These are phyloP conservation scores for Colletotrichum tofieldiae DNA, from an alignment of 2,329 filamentous ascomycete genomes.

Conservation along the genomic window DNA sequence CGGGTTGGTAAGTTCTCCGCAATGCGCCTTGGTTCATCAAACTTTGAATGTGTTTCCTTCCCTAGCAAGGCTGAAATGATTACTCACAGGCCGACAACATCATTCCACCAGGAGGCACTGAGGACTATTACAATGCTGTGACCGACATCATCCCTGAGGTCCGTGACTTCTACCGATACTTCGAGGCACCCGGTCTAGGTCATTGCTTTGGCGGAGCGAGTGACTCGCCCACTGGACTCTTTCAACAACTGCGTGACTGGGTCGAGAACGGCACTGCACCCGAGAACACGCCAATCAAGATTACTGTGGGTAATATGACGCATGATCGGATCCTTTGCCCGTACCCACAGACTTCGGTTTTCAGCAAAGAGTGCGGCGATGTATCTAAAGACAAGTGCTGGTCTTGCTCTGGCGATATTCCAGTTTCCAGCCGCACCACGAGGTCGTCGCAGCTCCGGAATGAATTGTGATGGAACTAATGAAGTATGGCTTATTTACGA, in stretches of 20 bases:
- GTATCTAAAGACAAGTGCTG: constrained; percentile 12
- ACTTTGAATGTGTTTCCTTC: too few relatives aligned
- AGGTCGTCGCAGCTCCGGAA: background rate
- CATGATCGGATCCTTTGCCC: constrained; percentile 58
- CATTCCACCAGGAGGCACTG: constrained; percentile 41
- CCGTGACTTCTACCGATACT: constrained; percentile 52
- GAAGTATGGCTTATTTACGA: background rate
- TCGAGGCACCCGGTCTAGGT: constrained; percentile 50
- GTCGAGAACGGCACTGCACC: constrained; percentile 51
- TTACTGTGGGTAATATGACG: constrained; percentile 13
- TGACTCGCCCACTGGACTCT: constrained; percentile 45
- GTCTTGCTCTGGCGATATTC: background rate
- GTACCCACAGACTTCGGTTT: constrained; percentile 50
- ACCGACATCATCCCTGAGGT: constrained; percentile 41
- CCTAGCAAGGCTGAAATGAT: constrained; percentile 46
- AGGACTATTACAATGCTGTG: constrained; percentile 50
- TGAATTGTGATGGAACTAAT: background rate
- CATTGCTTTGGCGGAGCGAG: constrained; percentile 52
- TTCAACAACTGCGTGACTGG: constrained; percentile 49
- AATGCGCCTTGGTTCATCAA: too few relatives aligned
- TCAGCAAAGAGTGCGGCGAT: constrained; percentile 20
- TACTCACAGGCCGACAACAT: constrained; percentile 42
- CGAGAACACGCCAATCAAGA: constrained; percentile 35
- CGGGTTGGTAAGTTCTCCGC: constrained; percentile 47
- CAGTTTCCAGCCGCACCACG: background rate